Conservation (phyloP, 1,284 basidiomycete genomes). For the Coriolopsis trogii region DNA sequence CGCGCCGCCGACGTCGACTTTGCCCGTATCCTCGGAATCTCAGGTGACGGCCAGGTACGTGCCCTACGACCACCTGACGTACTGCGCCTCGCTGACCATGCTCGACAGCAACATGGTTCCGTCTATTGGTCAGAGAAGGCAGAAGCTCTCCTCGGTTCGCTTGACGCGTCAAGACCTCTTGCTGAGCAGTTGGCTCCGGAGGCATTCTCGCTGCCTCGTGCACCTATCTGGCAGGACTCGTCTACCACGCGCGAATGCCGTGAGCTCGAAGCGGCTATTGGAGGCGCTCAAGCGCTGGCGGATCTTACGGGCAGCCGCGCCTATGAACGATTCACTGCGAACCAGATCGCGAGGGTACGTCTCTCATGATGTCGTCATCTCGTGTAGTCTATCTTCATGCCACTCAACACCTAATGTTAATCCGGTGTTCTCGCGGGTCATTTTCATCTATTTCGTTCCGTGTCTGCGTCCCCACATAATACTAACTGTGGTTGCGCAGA, state of each 20-base stretch:
- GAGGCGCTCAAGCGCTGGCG: slow-evolving; percentile 73
- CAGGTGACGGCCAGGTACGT: slow-evolving; percentile 74
- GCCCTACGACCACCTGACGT: neutral
- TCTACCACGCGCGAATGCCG: slow-evolving; percentile 80
- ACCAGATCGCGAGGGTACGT: slow-evolving; percentile 78
- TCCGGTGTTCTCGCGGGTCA: neutral
- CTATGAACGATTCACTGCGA: slow-evolving; percentile 88
- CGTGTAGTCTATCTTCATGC: neutral
- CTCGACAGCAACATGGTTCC: slow-evolving; percentile 83
- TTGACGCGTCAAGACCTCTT: slow-evolving; percentile 58
- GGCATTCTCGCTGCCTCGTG: slow-evolving; percentile 72
- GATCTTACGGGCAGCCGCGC: slow-evolving; percentile 83
- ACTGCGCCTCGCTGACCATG: neutral
- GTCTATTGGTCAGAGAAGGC: slow-evolving; percentile 82
- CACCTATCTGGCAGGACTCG: slow-evolving; percentile 94
- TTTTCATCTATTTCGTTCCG: slow-evolving; percentile 15
- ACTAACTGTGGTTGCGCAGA: slow-evolving; percentile 47
- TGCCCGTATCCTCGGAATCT: slow-evolving; percentile 61
- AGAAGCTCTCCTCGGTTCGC: slow-evolving; percentile 50
- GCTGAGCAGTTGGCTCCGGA: slow-evolving; percentile 54
- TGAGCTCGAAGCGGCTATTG: slow-evolving; percentile 66
- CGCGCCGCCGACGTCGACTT: slow-evolving; percentile 62
- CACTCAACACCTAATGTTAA: neutral
- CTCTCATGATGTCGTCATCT: neutral
- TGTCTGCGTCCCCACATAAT: slow-evolving; percentile 1